phyloP scores from a whole-genome alignment of 1,139 yeast species.

The Debaryomyces sp. region DNA sequence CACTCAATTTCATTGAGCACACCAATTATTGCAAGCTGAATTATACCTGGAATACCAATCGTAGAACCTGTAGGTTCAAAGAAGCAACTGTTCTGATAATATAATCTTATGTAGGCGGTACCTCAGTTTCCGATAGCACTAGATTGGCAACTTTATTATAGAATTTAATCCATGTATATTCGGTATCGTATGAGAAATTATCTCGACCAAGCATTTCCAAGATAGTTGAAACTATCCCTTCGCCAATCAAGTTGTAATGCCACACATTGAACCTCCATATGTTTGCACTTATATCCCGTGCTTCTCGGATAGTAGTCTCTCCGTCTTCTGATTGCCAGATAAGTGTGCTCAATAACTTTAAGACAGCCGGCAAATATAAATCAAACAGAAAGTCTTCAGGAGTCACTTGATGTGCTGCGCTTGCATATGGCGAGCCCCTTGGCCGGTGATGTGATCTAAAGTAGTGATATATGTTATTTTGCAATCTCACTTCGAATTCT shows the following conservation, averaged over 20 bases:
- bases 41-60: neutral
- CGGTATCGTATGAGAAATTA: neutral
- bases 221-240: neutral
- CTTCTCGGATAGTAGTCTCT: neutral
- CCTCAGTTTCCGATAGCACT: neutral
- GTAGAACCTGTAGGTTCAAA: neutral
- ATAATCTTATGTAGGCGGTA: neutral
- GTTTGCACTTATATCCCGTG: neutral
- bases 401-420: neutral
- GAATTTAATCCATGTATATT: neutral
- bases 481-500: neutral
- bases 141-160: neutral
- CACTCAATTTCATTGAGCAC: too few species aligned
- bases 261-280: neutral
- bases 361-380: neutral
- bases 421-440: neutral
- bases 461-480: neutral
- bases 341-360: neutral
- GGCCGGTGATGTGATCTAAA: neutral
- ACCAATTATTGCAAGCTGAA: neutral
- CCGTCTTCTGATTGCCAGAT: neutral
- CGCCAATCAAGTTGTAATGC: neutral
- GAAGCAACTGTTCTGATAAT: neutral
- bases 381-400: neutral
- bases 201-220: neutral